Conservation (phyloP, 2,329 filamentous ascomycete species). For the Diaporthe sp. region DNA sequence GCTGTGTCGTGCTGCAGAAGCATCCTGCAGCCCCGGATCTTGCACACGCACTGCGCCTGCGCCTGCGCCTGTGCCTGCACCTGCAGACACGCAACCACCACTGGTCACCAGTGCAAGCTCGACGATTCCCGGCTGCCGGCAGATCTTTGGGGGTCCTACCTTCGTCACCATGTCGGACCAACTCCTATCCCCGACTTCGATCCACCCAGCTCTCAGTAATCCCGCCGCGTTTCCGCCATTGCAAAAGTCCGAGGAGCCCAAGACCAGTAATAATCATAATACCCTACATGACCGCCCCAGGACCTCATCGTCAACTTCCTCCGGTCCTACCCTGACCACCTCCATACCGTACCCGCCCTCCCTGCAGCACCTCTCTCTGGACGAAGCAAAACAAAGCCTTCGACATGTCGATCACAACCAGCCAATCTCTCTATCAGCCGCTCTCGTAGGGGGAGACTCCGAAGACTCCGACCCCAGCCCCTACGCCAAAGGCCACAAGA, state of each 20-base stretch:
- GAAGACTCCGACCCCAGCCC: constrained; percentile 49
- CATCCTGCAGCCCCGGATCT: constrained; percentile 23
- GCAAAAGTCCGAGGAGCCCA: constrained; percentile 42
- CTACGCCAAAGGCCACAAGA: constrained; percentile 55
- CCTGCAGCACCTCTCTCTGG: constrained; percentile 32
- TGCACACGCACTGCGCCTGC: neutral
- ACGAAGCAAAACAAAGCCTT: constrained; percentile 38
- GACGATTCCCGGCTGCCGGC: constrained; percentile 24
- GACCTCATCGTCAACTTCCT: constrained; percentile 42
- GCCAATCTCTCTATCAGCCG: constrained; percentile 37
- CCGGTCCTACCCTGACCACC: constrained; percentile 39
- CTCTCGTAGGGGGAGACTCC: constrained; percentile 43
- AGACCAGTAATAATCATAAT: constrained; percentile 46
- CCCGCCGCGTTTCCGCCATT: constrained; percentile 43
- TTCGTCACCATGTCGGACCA: constrained; percentile 53
- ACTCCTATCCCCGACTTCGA: constrained; percentile 59
- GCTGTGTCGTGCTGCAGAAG: constrained; percentile 25
- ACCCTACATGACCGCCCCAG: constrained; percentile 46
- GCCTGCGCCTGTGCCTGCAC: neutral
- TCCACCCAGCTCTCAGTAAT: constrained; percentile 65
- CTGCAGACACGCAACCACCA: constrained; percentile 21
- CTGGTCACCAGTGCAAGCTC: constrained; percentile 2
- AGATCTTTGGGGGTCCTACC: constrained; percentile 2
- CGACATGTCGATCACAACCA: constrained; percentile 41
- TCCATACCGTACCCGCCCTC: constrained; percentile 39